These are phyloP conservation scores for Prunus kanzakura DNA, from an alignment of 306 rosid species.

Conservation along the genomic window DNA sequence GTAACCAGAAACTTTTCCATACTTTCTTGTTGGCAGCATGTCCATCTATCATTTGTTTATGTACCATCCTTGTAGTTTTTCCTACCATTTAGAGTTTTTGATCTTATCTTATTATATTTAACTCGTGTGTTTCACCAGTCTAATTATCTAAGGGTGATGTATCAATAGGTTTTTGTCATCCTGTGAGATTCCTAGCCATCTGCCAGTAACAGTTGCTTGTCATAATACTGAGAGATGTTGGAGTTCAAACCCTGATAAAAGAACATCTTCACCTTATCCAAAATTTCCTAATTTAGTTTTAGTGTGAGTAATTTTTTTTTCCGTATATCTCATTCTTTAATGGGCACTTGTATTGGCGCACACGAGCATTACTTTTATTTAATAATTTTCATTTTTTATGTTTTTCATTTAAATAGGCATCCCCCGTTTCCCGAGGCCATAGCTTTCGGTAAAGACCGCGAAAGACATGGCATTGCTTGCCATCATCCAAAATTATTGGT, in stretches of 20 bases:
- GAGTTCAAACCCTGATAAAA: constrained; percentile 56
- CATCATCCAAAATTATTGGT: constrained; percentile 82
- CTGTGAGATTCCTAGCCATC: constrained; percentile 62
- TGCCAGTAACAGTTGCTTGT: constrained; percentile 70
- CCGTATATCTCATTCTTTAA: background rate
- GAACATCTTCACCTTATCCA: constrained; percentile 52
- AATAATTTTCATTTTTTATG: background rate
- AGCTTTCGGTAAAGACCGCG: constrained; percentile 65
- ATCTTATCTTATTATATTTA: background rate
- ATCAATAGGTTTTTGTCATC: constrained; percentile 62
- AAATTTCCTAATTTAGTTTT: constrained; percentile 63
- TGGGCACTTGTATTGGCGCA: constrained; percentile 5
- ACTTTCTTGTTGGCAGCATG: background rate
- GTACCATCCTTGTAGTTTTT: background rate
- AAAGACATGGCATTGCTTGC: constrained; percentile 75
- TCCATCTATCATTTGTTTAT: background rate
- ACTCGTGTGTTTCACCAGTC: background rate
- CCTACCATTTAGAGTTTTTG: background rate
- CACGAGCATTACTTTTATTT: background rate
- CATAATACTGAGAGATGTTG: constrained; percentile 72
- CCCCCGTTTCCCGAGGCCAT: constrained; percentile 72
- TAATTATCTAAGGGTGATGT: constrained; percentile 17
- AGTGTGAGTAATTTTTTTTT: constrained; percentile 43
- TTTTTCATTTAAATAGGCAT: constrained; percentile 40
- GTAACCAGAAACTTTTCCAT: background rate